phyloP scores from a whole-genome alignment of 495 filamentous ascomycete species.

The Cudoniella acicularis region DNA sequence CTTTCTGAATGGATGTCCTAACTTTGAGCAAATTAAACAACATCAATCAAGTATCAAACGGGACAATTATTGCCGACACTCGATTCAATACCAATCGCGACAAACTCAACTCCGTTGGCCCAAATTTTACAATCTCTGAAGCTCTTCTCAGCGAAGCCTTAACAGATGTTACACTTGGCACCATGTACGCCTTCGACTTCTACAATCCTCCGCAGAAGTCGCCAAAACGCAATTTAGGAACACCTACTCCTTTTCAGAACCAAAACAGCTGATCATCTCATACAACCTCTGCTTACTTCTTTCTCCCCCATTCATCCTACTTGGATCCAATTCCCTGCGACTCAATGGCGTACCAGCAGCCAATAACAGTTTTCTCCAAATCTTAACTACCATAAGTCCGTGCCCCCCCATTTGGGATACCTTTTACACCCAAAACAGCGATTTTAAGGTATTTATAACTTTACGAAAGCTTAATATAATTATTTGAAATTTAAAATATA shows the following conservation, averaged over 20 bases:
- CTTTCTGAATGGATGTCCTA: too few species aligned
- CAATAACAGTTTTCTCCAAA: neutral
- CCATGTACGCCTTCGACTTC: neutral
- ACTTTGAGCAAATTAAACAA: too few species aligned
- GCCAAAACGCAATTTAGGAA: neutral
- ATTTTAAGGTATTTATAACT: too few species aligned
- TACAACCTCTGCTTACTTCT: neutral
- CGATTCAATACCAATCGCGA: too few species aligned
- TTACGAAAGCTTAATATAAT: too few species aligned
- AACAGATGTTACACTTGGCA: neutral
- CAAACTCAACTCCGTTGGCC: too few species aligned
- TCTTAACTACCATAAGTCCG: neutral
- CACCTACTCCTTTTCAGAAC: neutral
- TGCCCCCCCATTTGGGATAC: too few species aligned
- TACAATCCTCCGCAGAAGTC: neutral
- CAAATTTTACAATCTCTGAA: neutral
- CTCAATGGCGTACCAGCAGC: neutral
- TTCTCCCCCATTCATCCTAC: neutral
- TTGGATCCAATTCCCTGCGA: neutral
- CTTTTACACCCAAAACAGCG: too few species aligned
- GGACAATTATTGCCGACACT: too few species aligned
- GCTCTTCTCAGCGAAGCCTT: neutral
- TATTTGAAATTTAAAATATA: too few species aligned
- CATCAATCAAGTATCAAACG: too few species aligned
- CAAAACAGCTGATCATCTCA: neutral